These are phyloP conservation scores for Alopecurus myosuroides DNA, from an alignment of 176 grass and related monocot species.

Conservation along the genomic window DNA sequence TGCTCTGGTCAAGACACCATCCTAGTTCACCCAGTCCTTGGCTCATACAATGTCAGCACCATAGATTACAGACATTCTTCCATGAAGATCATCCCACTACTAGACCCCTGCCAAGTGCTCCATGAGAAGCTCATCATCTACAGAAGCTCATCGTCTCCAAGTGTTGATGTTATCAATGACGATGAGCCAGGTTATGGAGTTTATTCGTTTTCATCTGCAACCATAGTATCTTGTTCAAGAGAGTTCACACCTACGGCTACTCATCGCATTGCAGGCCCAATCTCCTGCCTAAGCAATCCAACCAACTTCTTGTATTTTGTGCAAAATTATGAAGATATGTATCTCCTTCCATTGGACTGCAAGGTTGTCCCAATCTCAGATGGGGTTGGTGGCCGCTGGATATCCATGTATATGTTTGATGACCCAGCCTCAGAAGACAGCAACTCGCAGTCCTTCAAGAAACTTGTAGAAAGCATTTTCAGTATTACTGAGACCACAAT, in stretches of 20 bases:
- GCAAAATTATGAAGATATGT: background rate
- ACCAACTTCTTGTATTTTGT: background rate
- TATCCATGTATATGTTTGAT: background rate
- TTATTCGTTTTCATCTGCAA: too few relatives aligned
- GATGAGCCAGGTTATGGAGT: too few relatives aligned
- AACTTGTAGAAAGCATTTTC: background rate
- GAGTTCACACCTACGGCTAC: too few relatives aligned
- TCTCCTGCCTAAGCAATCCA: background rate
- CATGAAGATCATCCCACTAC: too few relatives aligned
- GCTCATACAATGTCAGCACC: too few relatives aligned
- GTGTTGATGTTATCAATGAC: too few relatives aligned
- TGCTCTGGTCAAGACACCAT: conserved; percentile 17
- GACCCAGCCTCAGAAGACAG: background rate
- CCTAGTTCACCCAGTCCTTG: background rate
- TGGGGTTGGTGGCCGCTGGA: rapidly evolving
- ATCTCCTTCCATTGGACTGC: background rate
- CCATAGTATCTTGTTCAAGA: too few relatives aligned
- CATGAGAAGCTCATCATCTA: too few relatives aligned
- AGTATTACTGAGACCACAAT: background rate
- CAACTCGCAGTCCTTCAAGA: background rate
- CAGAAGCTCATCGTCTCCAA: too few relatives aligned
- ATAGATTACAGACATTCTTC: too few relatives aligned
- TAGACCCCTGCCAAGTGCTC: too few relatives aligned
- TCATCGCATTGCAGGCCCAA: background rate
- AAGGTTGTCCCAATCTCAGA: background rate